Evolutionary conservation across 192 early-diverging fungal genomes (phyloP), one percentile per base, ranked within the genome.

Genomic region (Coemansia sp.): DNA sequence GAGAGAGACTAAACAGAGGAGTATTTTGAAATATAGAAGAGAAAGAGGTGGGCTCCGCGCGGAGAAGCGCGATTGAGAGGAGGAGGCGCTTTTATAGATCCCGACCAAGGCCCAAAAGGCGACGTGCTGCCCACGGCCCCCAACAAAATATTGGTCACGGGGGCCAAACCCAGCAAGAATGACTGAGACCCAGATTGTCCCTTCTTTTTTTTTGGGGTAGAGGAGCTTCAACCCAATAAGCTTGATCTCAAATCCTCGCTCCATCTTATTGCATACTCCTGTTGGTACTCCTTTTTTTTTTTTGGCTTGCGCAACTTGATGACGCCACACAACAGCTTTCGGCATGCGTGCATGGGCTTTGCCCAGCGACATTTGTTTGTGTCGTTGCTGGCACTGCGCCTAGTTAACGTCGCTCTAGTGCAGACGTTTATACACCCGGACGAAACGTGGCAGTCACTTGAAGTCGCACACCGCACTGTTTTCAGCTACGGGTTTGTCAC

Each of bases 401-500:
- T 83, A 61, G 47, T 14, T 40, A 78, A 75, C 67, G 76, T 74
- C n/a, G 35, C 26, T 26, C 14, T 67, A 37, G 73, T 75, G 35
- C 73, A 77, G n/a, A 97, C 96, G 19, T 98, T 87, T 64, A 93
- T 92, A 66, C 90, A 92, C 65, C 95, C 97, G 1, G 97, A 99
- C 84, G 96, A 99, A 78, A 96, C 93, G 84, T 99, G 96, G 96
- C 97, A 99, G 77, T 88, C 90, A 35, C 89, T 92, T 46, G 97
- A 99, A 80, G 91, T 99, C 16, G 96, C 91, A 2, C 94, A 98
- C 78, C 73, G 81, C 35, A 68, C 86, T n/a, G 88, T 91, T 2
- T 97, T 97, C 88, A 93, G 93, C 70, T 90, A 91, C 72, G 96
- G 96, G 3, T 93, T 92, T 63, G 66, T 93, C 75, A 97, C 96